Conservation (phyloP, 345 rosid genomes). For the Murraya koenigii region DNA sequence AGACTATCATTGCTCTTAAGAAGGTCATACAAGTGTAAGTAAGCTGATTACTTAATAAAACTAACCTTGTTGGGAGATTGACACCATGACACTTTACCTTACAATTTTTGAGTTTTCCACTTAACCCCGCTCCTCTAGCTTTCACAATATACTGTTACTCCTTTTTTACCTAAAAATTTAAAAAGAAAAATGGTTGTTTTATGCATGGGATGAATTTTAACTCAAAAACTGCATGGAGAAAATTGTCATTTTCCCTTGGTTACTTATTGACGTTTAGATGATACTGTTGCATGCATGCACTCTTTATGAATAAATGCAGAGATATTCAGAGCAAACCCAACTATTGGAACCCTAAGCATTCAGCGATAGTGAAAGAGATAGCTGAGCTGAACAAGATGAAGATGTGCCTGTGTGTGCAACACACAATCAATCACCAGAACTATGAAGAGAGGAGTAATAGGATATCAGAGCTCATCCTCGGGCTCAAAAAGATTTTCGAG, state of each 20-base stretch:
- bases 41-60: background rate
- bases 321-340: conserved; percentile 55
- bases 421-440: conserved; percentile 65
- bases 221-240: no score
- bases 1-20: conserved; percentile 47
- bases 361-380: conserved; percentile 40
- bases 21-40: conserved; percentile 46
- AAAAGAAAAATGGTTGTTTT: no score
- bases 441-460: conserved; percentile 40
- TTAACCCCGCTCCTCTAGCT: no score
- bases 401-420: conserved; percentile 33
- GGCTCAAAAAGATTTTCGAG: conserved; percentile 50
- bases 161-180: no score
- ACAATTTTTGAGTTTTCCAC: no score
- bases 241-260: no score
- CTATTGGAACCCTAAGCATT: conserved; percentile 51
- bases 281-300: no score
- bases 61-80: no score
- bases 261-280: no score
- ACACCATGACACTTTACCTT: no score
- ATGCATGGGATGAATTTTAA: no score
- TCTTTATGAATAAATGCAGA: conserved; percentile 20
- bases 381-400: conserved; percentile 51
- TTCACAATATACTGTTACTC: no score
- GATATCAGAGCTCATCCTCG: conserved; percentile 45